A percentile compares a stretch with the other conserved stretches of the same genome.
Evolutionary conservation across 441 rosid genomes (phyloP).

Genomic region (Brassica balearica): DNA sequence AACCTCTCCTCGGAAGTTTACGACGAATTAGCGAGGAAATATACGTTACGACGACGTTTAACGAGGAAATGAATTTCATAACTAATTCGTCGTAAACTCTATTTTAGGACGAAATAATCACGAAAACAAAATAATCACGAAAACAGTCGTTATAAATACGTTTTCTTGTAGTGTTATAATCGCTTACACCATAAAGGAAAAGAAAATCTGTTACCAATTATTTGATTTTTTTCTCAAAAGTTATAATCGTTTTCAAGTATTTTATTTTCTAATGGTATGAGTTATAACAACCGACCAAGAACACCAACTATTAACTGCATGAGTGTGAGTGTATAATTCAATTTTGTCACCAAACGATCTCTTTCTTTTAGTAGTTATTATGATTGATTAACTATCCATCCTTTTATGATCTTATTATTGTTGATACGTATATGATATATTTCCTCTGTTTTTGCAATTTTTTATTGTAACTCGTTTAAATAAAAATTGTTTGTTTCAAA

Average conservation of each 20-base stretch:
- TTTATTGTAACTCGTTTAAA: no score
- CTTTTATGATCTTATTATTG: not conserved
- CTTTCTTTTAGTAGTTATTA: conserved; percentile 3
- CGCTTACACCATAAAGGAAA: not conserved
- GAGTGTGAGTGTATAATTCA: conserved; percentile 18
- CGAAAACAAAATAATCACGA: no score
- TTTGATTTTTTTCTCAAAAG: not conserved
- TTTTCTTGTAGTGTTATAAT: not conserved
- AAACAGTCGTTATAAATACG: no score
- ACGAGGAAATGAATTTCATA: no score
- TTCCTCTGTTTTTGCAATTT: no score
- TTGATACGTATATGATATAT: not conserved
- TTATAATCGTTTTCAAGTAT: conserved; percentile 36
- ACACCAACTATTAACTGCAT: conserved; percentile 36
- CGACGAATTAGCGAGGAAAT: no score
- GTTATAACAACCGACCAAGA: conserved; percentile 45
- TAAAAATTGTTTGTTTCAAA: no score
- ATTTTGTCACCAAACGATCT: conserved; percentile 15
- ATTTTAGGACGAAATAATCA: no score
- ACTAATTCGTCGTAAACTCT: no score
- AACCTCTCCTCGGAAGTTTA: no score
- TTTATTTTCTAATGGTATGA: conserved; percentile 33
- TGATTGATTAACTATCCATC: conserved; percentile 15
- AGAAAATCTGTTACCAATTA: not conserved
- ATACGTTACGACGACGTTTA: no score